Percentiles rank a stretch among this genome's conserved stretches.
Conservation (phyloP, 768 basidiomycete genomes). For the Suillus cothurnatus region DNA sequence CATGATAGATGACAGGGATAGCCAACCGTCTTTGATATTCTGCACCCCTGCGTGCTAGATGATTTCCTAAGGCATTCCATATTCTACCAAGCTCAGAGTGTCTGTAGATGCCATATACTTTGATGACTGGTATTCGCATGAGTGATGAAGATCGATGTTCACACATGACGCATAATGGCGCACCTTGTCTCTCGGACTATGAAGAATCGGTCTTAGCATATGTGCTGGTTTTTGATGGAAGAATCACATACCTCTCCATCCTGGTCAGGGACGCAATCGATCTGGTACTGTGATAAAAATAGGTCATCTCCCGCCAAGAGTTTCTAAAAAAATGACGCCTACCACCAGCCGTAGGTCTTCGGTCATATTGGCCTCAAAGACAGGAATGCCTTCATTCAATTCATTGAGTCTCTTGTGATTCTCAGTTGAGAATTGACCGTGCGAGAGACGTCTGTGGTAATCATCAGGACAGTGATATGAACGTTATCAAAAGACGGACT, state of each 20-base stretch:
- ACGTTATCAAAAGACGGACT: constrained; percentile 37
- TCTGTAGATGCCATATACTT: constrained; percentile 52
- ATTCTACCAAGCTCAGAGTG: constrained; percentile 48
- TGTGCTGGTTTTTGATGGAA: not conserved
- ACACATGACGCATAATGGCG: not conserved
- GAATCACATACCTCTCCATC: constrained; percentile 29
- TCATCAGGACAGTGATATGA: not conserved
- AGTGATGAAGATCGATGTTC: not conserved
- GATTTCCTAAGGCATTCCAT: constrained; percentile 49
- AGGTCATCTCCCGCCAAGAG: not conserved
- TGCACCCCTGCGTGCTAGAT: constrained; percentile 44
- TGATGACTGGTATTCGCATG: constrained; percentile 37
- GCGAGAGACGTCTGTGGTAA: constrained; percentile 59
- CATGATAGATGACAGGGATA: not conserved
- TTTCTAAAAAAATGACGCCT: constrained; percentile 16
- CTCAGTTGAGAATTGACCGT: constrained; percentile 66
- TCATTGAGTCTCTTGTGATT: constrained; percentile 65
- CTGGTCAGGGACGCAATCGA: constrained; percentile 47
- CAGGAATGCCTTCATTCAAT: constrained; percentile 46
- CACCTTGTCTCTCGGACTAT: constrained; percentile 45
- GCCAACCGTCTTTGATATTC: constrained; percentile 55
- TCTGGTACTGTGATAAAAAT: constrained; percentile 42
- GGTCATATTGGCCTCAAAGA: constrained; percentile 72
- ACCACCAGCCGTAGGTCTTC: constrained; percentile 53
- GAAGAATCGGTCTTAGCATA: constrained; percentile 3